phyloP scores from a whole-genome alignment of 305 asterid genomes.

The Coffea humblotiana region DNA sequence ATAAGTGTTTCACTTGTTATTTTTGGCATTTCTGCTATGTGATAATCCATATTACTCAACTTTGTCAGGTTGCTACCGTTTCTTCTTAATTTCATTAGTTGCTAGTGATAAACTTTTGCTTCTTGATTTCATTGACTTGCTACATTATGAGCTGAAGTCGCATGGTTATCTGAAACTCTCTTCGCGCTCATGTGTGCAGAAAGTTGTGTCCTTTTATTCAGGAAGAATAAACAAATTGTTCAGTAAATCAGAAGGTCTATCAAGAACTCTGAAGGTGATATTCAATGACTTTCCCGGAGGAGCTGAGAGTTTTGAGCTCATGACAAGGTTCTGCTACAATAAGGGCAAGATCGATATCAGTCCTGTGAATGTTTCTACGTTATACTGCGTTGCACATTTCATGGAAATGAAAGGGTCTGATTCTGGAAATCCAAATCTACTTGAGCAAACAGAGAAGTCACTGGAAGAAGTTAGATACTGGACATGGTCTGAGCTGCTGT shows the following conservation, averaged over 20 bases:
- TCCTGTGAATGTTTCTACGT: conserved; percentile 50
- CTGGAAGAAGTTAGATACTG: conserved; percentile 52
- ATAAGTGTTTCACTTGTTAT: background rate
- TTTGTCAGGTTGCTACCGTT: background rate
- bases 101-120: background rate
- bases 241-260: conserved; percentile 40
- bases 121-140: background rate
- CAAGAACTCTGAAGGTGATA: conserved; percentile 51
- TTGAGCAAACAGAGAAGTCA: conserved; percentile 50
- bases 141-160: background rate
- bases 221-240: conserved; percentile 52
- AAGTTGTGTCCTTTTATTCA: conserved; percentile 53
- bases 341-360: conserved; percentile 42
- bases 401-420: conserved; percentile 65
- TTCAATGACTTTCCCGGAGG: conserved; percentile 89
- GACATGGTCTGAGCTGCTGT: conserved; percentile 77
- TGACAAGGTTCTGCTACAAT: conserved; percentile 71
- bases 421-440: conserved; percentile 37
- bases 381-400: conserved; percentile 52
- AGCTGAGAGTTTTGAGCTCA: conserved; percentile 66
- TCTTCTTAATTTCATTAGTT: background rate
- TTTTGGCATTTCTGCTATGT: background rate
- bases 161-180: conserved; percentile 13
- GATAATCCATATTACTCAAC: background rate
- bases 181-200: conserved; percentile 41